Evolutionary conservation across 257 asterid species (phyloP), one percentile per base, ranked within the genome.

Genomic region (Voacanga thouarsii): DNA sequence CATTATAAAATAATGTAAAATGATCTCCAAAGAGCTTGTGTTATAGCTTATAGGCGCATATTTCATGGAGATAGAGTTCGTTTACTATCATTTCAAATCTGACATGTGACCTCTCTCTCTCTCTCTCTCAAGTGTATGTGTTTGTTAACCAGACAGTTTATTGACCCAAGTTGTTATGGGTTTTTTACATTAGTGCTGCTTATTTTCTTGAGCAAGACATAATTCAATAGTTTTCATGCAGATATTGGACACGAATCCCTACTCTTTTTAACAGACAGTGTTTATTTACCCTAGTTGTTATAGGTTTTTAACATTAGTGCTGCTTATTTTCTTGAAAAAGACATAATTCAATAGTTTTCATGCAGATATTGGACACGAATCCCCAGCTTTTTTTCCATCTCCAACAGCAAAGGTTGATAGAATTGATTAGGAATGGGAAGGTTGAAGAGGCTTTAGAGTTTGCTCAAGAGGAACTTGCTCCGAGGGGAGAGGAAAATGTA

Each of bases 391-490:
- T 86, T 86, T 94, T 94, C 84, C 98, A 91, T 88, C 98, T 92
- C 80, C 97, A 91, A 76, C 97, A 94, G 79, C 98, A 92, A 83
- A 84, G 94, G 78, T 85, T 94, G 85, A 91, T 94, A 79, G 98
- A 94, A 77, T 80, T 94, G 85, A 89, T 92, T 72, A 84, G 97
- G 63, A 84, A 90, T 65, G 93, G 92, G 66, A 92, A 90, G 88
- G 83, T 91, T 5, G 91, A 87, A 76, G 96, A 92, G 78, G 98
- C 98, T 82, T 84, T 94, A 85, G 96, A 91, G 80, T 91, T 94
- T 85, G 97, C 97, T 80, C 97, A 89, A 81, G 97, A 92, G 85
- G 96, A 94, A 86, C 97, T 94, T 78, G 97, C 97, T 85, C 97
- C 97, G 39, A 87, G 92, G 85, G 97, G 96, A 74, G 98, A 92